Percentiles rank a stretch among this genome's conserved stretches.
These are phyloP conservation scores for Epichloe elymi DNA, from an alignment of 2,329 filamentous ascomycete species.

Conservation along the genomic window DNA sequence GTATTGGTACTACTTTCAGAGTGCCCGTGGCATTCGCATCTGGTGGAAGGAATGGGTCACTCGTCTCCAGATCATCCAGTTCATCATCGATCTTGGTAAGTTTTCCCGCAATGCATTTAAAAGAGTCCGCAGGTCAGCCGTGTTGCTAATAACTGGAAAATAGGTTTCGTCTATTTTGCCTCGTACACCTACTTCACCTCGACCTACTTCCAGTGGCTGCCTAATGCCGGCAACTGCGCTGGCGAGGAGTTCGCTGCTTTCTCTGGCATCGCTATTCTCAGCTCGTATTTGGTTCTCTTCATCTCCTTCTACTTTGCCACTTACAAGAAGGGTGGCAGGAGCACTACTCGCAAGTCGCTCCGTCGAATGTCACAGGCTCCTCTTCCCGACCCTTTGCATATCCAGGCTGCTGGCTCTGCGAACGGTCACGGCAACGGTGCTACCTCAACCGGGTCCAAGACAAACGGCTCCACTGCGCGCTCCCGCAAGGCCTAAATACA, in stretches of 20 bases:
- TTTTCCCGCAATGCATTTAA: constrained; percentile 5
- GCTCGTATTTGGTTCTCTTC: constrained; percentile 93
- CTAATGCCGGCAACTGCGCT: constrained; percentile 74
- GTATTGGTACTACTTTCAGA: constrained; percentile 99
- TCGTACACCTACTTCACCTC: constrained; percentile 98
- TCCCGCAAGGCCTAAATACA: constrained; percentile 50
- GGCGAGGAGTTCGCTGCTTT: constrained; percentile 96
- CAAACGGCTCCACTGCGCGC: constrained; percentile 48
- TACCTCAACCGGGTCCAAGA: constrained; percentile 39
- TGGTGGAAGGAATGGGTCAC: constrained; percentile 99
- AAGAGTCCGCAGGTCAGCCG: background rate
- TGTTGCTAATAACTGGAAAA: constrained; percentile 7
- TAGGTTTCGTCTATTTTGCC: constrained; percentile 95
- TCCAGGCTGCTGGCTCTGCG: constrained; percentile 42
- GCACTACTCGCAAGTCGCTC: constrained; percentile 67
- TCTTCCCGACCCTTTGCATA: constrained; percentile 70
- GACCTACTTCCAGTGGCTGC: constrained; percentile 75
- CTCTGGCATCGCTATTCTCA: constrained; percentile 80
- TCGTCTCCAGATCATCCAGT: constrained; percentile 91
- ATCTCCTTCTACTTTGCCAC: constrained; percentile 98
- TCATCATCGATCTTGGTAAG: constrained; percentile 90
- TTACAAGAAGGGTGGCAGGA: constrained; percentile 78
- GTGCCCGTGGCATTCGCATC: constrained; percentile 83
- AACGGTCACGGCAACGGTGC: constrained; percentile 39
- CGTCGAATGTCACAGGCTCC: constrained; percentile 52